These are phyloP conservation scores for Crotalaria pallida DNA, from an alignment of 306 rosid species.

Conservation along the genomic window DNA sequence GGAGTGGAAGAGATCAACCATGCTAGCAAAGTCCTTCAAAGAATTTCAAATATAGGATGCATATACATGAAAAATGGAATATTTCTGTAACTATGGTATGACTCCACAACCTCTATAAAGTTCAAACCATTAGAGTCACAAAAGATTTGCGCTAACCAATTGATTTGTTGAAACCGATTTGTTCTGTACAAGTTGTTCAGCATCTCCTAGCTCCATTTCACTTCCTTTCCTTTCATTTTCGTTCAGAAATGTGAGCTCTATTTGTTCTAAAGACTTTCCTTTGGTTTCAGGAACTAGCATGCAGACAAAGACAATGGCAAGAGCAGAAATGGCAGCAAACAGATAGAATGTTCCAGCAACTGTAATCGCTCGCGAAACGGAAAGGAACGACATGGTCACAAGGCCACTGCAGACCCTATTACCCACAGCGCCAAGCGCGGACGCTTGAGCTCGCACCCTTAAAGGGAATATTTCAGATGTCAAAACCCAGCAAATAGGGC, in stretches of 20 bases:
- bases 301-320: conserved; percentile 57
- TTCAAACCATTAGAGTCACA: background rate
- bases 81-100: background rate
- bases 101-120: background rate
- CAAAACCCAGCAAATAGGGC: conserved; percentile 84
- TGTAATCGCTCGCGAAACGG: conserved; percentile 54
- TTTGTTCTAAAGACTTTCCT: conserved; percentile 85
- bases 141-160: background rate
- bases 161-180: conserved; percentile 14
- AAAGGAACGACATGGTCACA: conserved; percentile 81
- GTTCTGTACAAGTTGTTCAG: conserved; percentile 61
- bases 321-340: conserved; percentile 53
- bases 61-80: background rate
- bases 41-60: too few relatives aligned
- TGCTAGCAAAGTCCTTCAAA: too few relatives aligned
- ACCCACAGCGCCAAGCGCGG: conserved; percentile 64
- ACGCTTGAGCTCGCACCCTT: conserved; percentile 65
- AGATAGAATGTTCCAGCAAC: conserved; percentile 61
- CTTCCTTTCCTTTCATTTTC: conserved; percentile 30
- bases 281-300: conserved; percentile 67
- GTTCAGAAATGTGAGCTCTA: conserved; percentile 53
- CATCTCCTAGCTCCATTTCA: conserved; percentile 65
- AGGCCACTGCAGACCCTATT: conserved; percentile 73
- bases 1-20: too few relatives aligned
- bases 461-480: conserved; percentile 80